These are phyloP conservation scores for Hanseniaspora sp. DNA, from an alignment of 1,139 yeast genomes.

Conservation along the genomic window DNA sequence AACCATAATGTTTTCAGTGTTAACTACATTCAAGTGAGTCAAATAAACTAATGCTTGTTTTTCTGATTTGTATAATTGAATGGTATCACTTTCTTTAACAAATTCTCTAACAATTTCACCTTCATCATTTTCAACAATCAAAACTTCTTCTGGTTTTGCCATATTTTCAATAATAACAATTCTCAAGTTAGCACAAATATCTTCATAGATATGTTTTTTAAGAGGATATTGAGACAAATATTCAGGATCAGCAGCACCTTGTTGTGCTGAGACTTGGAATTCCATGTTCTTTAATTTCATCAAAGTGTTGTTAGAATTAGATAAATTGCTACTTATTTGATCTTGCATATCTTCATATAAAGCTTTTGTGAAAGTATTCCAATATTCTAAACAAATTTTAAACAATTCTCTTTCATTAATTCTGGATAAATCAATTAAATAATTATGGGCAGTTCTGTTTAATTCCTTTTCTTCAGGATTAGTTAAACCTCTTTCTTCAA, in stretches of 20 bases:
- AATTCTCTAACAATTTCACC: conserved; percentile 98
- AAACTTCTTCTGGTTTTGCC: conserved; percentile 97
- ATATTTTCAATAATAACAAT: conserved; percentile 87
- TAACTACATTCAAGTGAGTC: conserved; percentile 89
- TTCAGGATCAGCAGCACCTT: conserved; percentile 84
- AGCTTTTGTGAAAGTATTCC: conserved; percentile 74
- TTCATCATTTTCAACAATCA: conserved; percentile 94
- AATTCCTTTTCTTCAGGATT: conserved; percentile 26
- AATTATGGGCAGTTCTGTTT: conserved; percentile 61
- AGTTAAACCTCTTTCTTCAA: conserved; percentile 43
- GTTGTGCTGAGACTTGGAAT: conserved; percentile 41
- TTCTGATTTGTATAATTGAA: conserved; percentile 87
- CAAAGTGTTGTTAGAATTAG: conserved; percentile 63
- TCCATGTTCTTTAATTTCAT: conserved; percentile 55
- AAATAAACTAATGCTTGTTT: conserved; percentile 89
- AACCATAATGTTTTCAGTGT: conserved; percentile 88
- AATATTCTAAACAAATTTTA: conserved; percentile 88
- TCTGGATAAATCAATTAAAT: conserved; percentile 72
- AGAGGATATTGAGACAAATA: conserved; percentile 63
- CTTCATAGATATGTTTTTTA: conserved; percentile 72
- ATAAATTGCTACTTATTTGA: conserved; percentile 35
- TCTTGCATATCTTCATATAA: conserved; percentile 73
- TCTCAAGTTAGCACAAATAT: conserved; percentile 68
- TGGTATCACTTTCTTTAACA: conserved; percentile 92
- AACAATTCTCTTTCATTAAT: conserved; percentile 93